Base-by-base conservation (phyloP, 208 protist species). In the Herpetomonas tarakana region DNA sequence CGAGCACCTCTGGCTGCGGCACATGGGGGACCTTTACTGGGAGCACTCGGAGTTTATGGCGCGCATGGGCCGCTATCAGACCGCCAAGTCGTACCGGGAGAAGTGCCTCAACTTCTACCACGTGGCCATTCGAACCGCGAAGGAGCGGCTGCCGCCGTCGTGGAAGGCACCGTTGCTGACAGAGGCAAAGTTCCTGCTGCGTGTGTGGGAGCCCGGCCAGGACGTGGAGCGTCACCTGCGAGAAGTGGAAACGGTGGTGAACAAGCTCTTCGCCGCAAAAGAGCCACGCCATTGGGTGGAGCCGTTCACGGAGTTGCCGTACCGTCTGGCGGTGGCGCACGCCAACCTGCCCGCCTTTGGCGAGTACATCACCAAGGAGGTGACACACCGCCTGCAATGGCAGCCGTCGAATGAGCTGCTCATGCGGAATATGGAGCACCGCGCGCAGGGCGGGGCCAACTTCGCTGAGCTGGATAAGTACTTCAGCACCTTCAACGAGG, bases 1-100 rank as follows among this genome's bases (percentile, higher is more conserved):
- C 28, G 86, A 95, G 68, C 89, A 95, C 64, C 72, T 95, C 27
- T 95, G 89, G 86, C 75, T 93, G 68, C 89, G 89, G 27, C 77
- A 95, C 72, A 91, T 95, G 84, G 89, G 85, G 22, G 89, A 92
- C 63, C 58, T 95, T 12, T 93, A 95, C 66, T 68, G 74, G 67
- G 89, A 95, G 74, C 89, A 95, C 69, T 84, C 82, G 24, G 78
- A 86, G 45, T 82, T 95, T 47, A 93, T 93, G 86, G 68, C 66
- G 56, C 81, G 89, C 14, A 68, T 88, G 56, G 89, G 89, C 2
- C 85, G 85, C 60, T 93, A 81, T 59, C 73, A 86, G 52, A 92
- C 77, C 16, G 72, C 62, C 52, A 65, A 77, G 14, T 78, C 74
- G 30, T 92, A 93, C 73, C 52, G 71, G 2, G 76, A 91, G 11